These are phyloP conservation scores for Ophiostoma australiae DNA, from an alignment of 2,329 filamentous ascomycete species.

Conservation along the genomic window DNA sequence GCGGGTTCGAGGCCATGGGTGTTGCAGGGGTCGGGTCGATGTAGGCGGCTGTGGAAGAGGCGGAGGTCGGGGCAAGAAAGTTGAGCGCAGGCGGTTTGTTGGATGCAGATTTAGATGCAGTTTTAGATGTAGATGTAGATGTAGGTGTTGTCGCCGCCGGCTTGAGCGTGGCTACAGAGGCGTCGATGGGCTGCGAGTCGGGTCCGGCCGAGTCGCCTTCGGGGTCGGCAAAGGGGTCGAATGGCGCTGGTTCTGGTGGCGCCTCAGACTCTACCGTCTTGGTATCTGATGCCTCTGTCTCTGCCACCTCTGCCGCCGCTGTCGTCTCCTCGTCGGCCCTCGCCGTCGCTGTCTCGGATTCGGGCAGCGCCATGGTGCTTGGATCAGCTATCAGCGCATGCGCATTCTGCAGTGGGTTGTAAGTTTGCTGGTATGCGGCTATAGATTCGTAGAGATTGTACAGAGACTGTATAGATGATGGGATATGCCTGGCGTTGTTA, in stretches of 20 bases:
- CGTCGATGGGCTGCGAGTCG: conserved; percentile 20
- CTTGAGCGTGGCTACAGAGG: conserved; percentile 47
- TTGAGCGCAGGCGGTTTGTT: conserved; percentile 30
- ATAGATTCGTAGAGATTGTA: background rate
- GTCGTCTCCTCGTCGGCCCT: background rate
- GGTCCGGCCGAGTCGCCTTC: background rate
- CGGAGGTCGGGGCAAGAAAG: conserved; percentile 42
- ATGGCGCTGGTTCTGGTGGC: background rate
- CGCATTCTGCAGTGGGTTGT: background rate
- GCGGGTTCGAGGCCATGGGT: conserved; percentile 48
- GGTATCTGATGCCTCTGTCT: background rate
- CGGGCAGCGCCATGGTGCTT: conserved; percentile 10
- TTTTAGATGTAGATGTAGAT: conserved; percentile 40
- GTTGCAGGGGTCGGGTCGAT: conserved; percentile 57
- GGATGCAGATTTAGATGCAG: conserved; percentile 34
- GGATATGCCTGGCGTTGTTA: background rate
- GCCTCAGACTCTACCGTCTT: conserved; percentile 3
- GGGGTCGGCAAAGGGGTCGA: conserved; percentile 23
- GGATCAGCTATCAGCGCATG: background rate
- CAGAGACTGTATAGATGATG: background rate
- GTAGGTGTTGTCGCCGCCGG: conserved; percentile 47
- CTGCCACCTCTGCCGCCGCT: background rate
- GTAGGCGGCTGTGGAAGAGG: conserved; percentile 43
- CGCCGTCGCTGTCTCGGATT: background rate
- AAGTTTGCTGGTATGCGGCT: too few species aligned